Evolutionary conservation across 257 asterid species (phyloP), one percentile per base, ranked within the genome.

Genomic region (Gentiana dahurica): DNA sequence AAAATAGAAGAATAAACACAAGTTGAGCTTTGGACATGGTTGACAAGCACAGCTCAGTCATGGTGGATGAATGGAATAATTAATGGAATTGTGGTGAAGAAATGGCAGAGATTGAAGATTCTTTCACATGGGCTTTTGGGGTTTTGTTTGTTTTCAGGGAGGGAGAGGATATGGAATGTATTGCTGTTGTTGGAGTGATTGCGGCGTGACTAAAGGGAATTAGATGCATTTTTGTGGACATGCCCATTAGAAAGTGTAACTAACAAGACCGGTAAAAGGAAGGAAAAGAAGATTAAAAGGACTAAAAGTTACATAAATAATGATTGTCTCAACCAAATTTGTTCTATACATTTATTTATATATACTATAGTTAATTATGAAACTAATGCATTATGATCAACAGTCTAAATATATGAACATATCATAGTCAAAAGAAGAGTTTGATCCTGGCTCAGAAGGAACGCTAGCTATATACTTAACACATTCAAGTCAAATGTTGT

Each of bases 171-270:
- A 59, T 32, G 59, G 33, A 12, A 12, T 53, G 56, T 56, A 66
- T 39, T 51, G 67, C 24, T 24, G 53, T 60, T 64, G 60, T 54
- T 51, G 71, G 34, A 71, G 71, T 68, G 68, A 80, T 62, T 71
- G 88, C 90, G 84, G 83, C 95, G 86, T 79, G 82, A 83, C 77
- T 82, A 62, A 67, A 82, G 96, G 93, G 47, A 12, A 4, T 34
- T 4, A 53, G 57, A 68, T 59, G 51, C 58, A 47, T 58, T 7
- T 33, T 3, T 37, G 37, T 45, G 11, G 61, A 60, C 53, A 35
- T 45, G 54, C 41, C 34, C 24, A 6, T 36, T 15, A 41, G 53
- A 12, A 15, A 4, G 32, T 11, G 38, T 10, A 43, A 43, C 13
- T 43, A 51, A 66, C 49, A 35, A 37, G 39, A 43, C 36, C 58